Percentiles rank a stretch among this genome's conserved stretches.
Evolutionary conservation across 2,329 filamentous ascomycete genomes (phyloP).

Genomic region (Drechslerella coelobrocha): DNA sequence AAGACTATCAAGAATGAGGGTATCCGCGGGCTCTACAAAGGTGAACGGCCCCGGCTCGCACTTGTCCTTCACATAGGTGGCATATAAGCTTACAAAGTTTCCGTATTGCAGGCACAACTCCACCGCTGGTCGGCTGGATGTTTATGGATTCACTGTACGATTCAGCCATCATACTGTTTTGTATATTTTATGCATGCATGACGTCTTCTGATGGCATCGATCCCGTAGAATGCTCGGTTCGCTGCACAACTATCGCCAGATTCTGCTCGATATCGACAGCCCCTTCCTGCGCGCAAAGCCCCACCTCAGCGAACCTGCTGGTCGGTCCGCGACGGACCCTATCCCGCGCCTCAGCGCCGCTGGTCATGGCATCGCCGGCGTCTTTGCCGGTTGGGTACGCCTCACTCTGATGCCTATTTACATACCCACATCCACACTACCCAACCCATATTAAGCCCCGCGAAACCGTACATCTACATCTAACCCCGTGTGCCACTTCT

Average conservation of each 20-base stretch:
- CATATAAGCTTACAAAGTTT: not conserved
- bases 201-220: too few relatives aligned
- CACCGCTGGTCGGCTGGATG: slow-evolving; percentile 96
- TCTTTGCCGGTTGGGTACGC: slow-evolving; percentile 73
- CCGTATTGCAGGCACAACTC: slow-evolving; percentile 68
- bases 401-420: too few relatives aligned
- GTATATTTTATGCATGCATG: not conserved
- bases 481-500: too few relatives aligned
- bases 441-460: not conserved
- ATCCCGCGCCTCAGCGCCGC: slow-evolving; percentile 69
- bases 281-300: slow-evolving; percentile 56
- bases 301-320: slow-evolving; percentile 54
- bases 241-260: slow-evolving; percentile 83
- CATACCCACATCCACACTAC: not conserved
- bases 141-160: slow-evolving; percentile 83
- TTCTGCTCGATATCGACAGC: slow-evolving; percentile 70
- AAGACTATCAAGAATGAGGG: slow-evolving; percentile 89
- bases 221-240: slow-evolving; percentile 83
- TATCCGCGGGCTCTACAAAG: slow-evolving; percentile 86
- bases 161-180: slow-evolving; percentile 6
- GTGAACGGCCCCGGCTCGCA: slow-evolving; percentile 12
- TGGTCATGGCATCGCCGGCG: slow-evolving; percentile 86
- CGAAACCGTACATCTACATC: too few relatives aligned
- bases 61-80: not conserved
- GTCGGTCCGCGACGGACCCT: slow-evolving; percentile 56